These are phyloP conservation scores for Sarocladium brachiariae DNA, from an alignment of 2,329 filamentous ascomycete genomes.

Conservation along the genomic window DNA sequence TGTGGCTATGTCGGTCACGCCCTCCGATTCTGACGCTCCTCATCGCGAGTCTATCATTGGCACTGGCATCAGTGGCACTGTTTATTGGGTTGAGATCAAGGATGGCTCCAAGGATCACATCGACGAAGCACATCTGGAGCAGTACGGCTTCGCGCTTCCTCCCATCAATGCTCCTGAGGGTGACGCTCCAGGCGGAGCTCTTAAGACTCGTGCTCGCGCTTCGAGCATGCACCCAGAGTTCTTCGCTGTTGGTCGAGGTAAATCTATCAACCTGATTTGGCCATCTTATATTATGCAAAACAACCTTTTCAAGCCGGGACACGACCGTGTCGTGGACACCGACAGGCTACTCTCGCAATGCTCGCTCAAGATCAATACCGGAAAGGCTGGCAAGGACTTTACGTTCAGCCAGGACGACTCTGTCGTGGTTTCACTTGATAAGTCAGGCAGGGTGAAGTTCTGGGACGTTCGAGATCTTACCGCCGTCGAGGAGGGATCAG, in stretches of 20 bases:
- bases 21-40: slow-evolving; percentile 45
- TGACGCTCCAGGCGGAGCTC: slow-evolving; percentile 81
- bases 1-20: slow-evolving; percentile 70
- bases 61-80: slow-evolving; percentile 87
- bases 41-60: slow-evolving; percentile 80
- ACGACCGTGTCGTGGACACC: slow-evolving; percentile 70
- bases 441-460: slow-evolving; percentile 93
- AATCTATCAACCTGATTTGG: slow-evolving; percentile 88
- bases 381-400: slow-evolving; percentile 97
- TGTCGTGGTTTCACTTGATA: slow-evolving; percentile 90
- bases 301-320: slow-evolving; percentile 55
- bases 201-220: slow-evolving; percentile 91
- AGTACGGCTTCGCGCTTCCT: slow-evolving; percentile 82
- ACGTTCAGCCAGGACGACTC: slow-evolving; percentile 95
- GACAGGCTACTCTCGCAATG: slow-evolving; percentile 83
- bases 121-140: slow-evolving; percentile 71
- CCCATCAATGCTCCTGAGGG: slow-evolving; percentile 81
- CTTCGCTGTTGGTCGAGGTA: slow-evolving; percentile 92
- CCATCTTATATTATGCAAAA: slow-evolving; percentile 57
- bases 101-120: slow-evolving; percentile 73
- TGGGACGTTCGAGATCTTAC: slow-evolving; percentile 89
- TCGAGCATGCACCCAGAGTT: slow-evolving; percentile 86
- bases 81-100: slow-evolving; percentile 88
- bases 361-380: slow-evolving; percentile 88
- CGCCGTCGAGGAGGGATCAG: slow-evolving; percentile 42